Base-by-base conservation (phyloP, 1,139 yeast species). In the Hyphopichia pseudoburtonii region DNA sequence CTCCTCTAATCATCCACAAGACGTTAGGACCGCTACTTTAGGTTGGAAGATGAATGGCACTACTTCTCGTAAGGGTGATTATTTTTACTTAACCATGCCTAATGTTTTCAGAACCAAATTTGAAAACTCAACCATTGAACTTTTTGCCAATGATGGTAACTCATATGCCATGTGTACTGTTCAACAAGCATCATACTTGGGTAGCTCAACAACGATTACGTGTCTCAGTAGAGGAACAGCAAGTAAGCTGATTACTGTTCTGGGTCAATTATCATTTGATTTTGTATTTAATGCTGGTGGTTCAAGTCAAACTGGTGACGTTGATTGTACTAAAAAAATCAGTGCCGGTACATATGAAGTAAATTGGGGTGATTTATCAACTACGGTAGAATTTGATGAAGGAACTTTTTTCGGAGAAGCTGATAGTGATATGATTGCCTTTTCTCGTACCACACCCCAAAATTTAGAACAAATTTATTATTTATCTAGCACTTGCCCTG, bases 281-380 rank as follows among this genome's bases (percentile, higher is more conserved):
- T 50, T 52, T 35, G 45, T 49, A 4, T 51, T 52, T 32, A 50
- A 50, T 35, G 56, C 47, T 30, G 58, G 58, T 16, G 56, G 54
- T 3, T 52, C 58, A 6, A 40, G 51, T 11, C 14, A 23, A 8
- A 27, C 33, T 4, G 33, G 44, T 10, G 58, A 53, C 28, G 29
- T 51, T 17, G 31, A 28, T 7, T 46, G 47, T 4, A 53, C 56
- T 1, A 43, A 37, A 10, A 29, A 30, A 16, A 34, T 41, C 25
- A 15, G n/a, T 21, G 28, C 43, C 2, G 45, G 45, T 4, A 19
- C 23, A 3, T 43, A 46, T 25, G 16, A 25, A 11, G 26, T 48
- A 8, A 33, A 35, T 25, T 50, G 54, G 53, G 39, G 44, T 26
- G 47, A 45, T 2, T 35, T 51, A 28, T 21, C 38, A 17, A 22